phyloP scores from a whole-genome alignment of 2,329 filamentous ascomycete species.

The Orbilia oligospora region DNA sequence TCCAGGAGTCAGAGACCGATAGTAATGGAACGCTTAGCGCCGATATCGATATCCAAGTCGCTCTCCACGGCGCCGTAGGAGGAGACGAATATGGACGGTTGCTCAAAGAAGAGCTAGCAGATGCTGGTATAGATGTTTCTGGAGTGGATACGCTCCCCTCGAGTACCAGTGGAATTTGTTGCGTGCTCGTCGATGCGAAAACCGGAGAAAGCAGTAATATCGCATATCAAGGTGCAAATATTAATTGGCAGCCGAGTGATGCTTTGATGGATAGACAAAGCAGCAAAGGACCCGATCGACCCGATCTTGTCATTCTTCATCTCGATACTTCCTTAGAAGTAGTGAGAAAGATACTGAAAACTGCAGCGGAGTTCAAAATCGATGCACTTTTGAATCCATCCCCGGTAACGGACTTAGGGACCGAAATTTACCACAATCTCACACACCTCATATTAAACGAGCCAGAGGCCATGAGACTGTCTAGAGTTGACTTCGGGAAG shows the following conservation, averaged over 20 bases:
- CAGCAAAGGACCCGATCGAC: background rate
- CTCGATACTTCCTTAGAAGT: background rate
- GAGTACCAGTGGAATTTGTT: background rate
- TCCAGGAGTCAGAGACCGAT: background rate
- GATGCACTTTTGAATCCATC: slow-evolving; percentile 8
- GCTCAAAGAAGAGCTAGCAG: background rate
- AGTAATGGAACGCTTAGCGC: background rate
- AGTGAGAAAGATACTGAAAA: background rate
- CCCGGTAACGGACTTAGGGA: background rate
- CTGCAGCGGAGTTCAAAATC: background rate
- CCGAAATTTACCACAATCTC: background rate
- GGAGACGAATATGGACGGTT: slow-evolving; percentile 4
- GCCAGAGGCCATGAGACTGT: background rate
- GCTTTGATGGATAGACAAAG: background rate
- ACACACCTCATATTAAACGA: slow-evolving; percentile 17
- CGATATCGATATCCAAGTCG: slow-evolving; percentile 8
- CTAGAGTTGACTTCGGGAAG: background rate
- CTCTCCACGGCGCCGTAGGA: slow-evolving; percentile 1
- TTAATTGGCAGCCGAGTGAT: background rate
- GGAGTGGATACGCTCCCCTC: background rate
- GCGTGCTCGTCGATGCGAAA: background rate
- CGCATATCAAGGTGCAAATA: slow-evolving; percentile 11
- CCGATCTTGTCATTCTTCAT: slow-evolving; percentile 5
- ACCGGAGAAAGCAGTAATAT: background rate
- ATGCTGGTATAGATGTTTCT: background rate